A percentile compares a stretch with the other conserved stretches of the same genome.
Conservation (phyloP, 768 basidiomycete genomes). For the Mycena kentingensis region DNA sequence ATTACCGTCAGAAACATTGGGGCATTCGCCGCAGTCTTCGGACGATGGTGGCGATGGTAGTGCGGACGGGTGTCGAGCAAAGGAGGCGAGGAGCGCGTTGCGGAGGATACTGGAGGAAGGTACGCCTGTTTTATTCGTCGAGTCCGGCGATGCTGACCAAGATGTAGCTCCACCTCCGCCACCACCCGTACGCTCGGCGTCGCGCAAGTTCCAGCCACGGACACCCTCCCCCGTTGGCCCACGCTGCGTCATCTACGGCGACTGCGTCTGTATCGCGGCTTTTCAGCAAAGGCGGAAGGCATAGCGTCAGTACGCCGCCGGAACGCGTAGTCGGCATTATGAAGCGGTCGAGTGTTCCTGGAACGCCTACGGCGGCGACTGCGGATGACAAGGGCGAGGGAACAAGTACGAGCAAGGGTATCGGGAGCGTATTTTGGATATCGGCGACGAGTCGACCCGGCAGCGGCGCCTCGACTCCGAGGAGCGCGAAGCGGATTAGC, state of each 20-base stretch:
- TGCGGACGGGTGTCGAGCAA: constrained; percentile 11
- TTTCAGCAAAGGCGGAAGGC: constrained; percentile 54
- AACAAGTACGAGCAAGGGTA: constrained; percentile 18
- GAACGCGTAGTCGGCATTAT: constrained; percentile 12
- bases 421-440: constrained; percentile 21
- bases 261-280: constrained; percentile 81
- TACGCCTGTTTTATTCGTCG: background rate
- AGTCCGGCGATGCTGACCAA: background rate
- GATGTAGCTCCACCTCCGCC: constrained; percentile 22
- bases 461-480: constrained; percentile 46
- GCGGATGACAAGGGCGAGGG: constrained; percentile 13
- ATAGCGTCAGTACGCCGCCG: constrained; percentile 34
- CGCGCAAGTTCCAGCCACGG: constrained; percentile 32
- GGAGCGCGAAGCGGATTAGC: constrained; percentile 69
- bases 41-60: background rate
- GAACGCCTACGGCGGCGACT: constrained; percentile 38
- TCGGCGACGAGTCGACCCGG: constrained; percentile 25
- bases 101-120: constrained; percentile 17
- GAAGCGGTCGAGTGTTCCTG: constrained; percentile 15
- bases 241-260: constrained; percentile 66
- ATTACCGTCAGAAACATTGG: constrained; percentile 11
- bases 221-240: constrained; percentile 55
- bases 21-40: constrained; percentile 7
- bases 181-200: too few species aligned
- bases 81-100: constrained; percentile 19